Conservation (phyloP, 176 grass and related monocot species). For the Rhynchospora pubera region DNA sequence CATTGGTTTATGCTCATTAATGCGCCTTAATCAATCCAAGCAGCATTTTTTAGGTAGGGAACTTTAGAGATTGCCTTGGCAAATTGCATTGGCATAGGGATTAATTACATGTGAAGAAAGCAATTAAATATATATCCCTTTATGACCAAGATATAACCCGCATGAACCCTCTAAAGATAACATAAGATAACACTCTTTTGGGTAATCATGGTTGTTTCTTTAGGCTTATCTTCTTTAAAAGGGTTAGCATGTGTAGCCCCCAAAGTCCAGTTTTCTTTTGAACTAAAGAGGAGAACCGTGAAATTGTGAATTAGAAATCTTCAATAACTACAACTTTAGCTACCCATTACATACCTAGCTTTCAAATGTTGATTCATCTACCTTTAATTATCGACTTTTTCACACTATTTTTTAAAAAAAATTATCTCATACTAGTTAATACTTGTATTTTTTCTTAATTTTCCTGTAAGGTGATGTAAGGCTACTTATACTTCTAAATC, state of each 20-base stretch:
- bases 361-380: background rate
- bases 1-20: background rate
- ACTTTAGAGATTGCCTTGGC: background rate
- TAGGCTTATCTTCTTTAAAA: constrained; percentile 67
- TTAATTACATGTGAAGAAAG: background rate
- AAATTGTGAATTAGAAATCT: background rate
- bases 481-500: too few species aligned
- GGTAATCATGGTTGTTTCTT: constrained; percentile 29
- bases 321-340: background rate
- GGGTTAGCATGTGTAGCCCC: constrained; percentile 33
- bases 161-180: constrained; percentile 1
- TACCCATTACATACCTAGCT: background rate
- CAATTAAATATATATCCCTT: constrained; percentile 3
- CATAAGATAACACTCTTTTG: background rate
- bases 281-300: constrained; percentile 28
- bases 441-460: background rate
- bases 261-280: constrained; percentile 49
- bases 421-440: background rate
- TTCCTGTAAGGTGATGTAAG: background rate
- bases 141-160: background rate
- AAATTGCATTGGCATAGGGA: background rate
- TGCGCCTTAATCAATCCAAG: background rate
- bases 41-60: background rate
- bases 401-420: background rate
- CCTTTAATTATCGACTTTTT: background rate